Base-by-base conservation (phyloP, 805 yeast genomes). In the Wickerhamomyces chambardii region DNA sequence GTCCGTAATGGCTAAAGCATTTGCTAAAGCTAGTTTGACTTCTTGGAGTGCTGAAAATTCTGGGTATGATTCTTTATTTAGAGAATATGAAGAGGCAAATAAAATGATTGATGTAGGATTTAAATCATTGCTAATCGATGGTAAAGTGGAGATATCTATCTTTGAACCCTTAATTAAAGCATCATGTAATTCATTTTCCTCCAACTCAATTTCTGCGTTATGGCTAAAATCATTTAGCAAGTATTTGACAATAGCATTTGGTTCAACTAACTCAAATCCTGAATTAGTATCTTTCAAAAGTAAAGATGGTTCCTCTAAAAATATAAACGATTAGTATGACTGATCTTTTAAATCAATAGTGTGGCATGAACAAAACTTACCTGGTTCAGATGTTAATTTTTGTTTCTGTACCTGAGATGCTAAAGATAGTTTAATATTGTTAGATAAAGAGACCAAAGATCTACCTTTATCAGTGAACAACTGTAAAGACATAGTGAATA, bases 201-300 rank as follows among this genome's bases (percentile, higher is more conserved):
- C 75, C 17, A 58, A 53, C 10, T 52, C 55, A 31, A 68, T 56
- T 14, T 61, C 51, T 11, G 49, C 42, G 19, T 58, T 48, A 9
- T 35, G 46, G 6, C 56, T 37, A 41, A 75, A 78, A 42, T 75
- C 77, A 17, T 61, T 55, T 28, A 74, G 62, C 41, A 78, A 58
- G 48, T 75, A 82, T 53, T 77, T 75, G 41, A 81, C 78, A 35
- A 81, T 75, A 16, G 92, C 77, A 50, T 81, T 78, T 16, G 84
- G 65, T 54, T 81, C 85, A 38, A 65, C 58, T 41, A 82, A 63
- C 45, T 68, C 71, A 24, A 59, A 52, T 2, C 43, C 39, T n/a
- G 47, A 48, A 18, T 45, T 40, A 5, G 33, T 8, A 24, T 24
- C n/a, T 33, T 41, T 47, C 22, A 46, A 34, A 1, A 44, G 21